Evolutionary conservation across 2,329 filamentous ascomycete genomes (phyloP).

Genomic region (Sporothrix variecibatus): DNA sequence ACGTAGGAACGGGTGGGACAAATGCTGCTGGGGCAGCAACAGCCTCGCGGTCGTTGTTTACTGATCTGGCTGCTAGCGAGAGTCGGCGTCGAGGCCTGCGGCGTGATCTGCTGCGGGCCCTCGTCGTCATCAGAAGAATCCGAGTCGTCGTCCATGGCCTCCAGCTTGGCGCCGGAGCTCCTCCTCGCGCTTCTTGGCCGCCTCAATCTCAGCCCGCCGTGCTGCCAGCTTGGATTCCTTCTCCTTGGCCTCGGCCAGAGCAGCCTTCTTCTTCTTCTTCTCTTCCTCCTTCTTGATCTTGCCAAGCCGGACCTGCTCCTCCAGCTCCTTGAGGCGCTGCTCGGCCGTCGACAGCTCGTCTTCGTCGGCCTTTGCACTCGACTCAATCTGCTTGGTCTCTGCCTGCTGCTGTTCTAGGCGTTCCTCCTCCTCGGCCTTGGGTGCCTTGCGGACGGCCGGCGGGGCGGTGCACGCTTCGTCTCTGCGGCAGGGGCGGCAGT

Average conservation of each 20-base stretch:
- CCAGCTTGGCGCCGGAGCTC: constrained; percentile 88
- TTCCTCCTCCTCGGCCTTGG: constrained; percentile 66
- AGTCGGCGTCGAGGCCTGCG: constrained; percentile 61
- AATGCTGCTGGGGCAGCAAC: constrained; percentile 49
- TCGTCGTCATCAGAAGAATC: constrained; percentile 74
- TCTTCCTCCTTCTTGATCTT: constrained; percentile 97
- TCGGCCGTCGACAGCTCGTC: constrained; percentile 78
- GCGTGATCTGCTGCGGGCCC: constrained; percentile 66
- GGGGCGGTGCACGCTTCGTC: constrained; percentile 73
- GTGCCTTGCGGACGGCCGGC: constrained; percentile 29
- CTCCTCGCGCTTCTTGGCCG: constrained; percentile 83
- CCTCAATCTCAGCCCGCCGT: constrained; percentile 88
- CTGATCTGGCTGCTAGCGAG: constrained; percentile 53
- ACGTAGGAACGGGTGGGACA: constrained; percentile 34
- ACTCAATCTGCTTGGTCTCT: constrained; percentile 79
- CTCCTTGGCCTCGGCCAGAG: constrained; percentile 80
- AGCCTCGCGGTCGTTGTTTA: constrained; percentile 58
- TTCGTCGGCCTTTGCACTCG: constrained; percentile 73
- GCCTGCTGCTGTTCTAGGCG: constrained; percentile 70
- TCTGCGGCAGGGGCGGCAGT: constrained; percentile 40
- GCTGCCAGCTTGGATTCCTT: constrained; percentile 82
- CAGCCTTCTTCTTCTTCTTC: constrained; percentile 88
- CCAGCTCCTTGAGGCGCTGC: constrained; percentile 81
- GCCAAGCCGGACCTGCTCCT: constrained; percentile 89
- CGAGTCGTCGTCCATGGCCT: constrained; percentile 69